Evolutionary conservation across 345 rosid genomes (phyloP), one percentile per base, ranked within the genome.

Genomic region (Anacardium occidentale): DNA sequence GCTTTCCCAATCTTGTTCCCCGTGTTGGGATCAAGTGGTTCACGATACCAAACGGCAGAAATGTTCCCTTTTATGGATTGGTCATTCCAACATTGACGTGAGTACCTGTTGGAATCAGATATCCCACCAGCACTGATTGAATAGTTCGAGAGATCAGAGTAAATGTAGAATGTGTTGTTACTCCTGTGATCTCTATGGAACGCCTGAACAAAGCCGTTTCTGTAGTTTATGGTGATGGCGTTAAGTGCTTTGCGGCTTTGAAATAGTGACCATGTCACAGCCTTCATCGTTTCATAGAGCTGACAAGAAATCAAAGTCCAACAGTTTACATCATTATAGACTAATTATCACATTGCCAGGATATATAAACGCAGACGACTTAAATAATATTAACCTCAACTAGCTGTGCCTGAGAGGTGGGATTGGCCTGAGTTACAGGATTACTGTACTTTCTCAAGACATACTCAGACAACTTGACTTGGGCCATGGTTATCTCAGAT

Each of bases 161-260:
- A 91, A 78, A 95, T 95, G 79, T 92, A 95, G 74, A 82, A 92
- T 9, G 99, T 90, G 74, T 69, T 90, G 81, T 90, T 89, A 68
- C 88, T 95, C 69, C 90, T 80, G 76, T 90, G 96, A 77, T 95
- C 99, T 75, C 99, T 85, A 56, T 95, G 99, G 76, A 95, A 92
- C 53, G 99, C 99, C 83, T 92, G 99, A 59, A 95, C 99, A 76
- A 95, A 95, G 3, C 98, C 99, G 13, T 95, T 95, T 74, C 81
- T 83, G 59, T 95, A 95, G 63, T 89, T 95, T 83, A 95, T 87
- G 12, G 98, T 95, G 47, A 95, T 95, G 22, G 99, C 87, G 78
- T 90, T 90, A 54, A 95, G 93, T 63, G 99, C 97, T 80, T 83
- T 95, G 1, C 90, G 89, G 61, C 98, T 95, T 13, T 91, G 88